phyloP scores from a whole-genome alignment of 768 basidiomycete genomes.

The Myochromella boudieri region DNA sequence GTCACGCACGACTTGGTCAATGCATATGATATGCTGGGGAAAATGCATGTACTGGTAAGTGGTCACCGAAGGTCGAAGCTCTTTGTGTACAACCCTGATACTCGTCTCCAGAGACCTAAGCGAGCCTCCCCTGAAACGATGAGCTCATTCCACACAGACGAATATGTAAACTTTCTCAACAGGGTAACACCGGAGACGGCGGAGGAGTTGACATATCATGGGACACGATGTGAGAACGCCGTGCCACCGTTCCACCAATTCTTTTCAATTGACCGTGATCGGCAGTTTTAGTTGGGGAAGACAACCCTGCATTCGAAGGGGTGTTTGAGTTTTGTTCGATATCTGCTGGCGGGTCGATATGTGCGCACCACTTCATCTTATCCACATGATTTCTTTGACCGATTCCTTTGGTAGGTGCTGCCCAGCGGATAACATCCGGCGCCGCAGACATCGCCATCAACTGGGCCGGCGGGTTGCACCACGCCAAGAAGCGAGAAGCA shows the following conservation, averaged over 20 bases:
- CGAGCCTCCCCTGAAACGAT: constrained; percentile 74
- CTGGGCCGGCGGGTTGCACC: constrained; percentile 98
- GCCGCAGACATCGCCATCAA: constrained; percentile 93
- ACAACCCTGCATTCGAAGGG: constrained; percentile 96
- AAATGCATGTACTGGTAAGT: constrained; percentile 88
- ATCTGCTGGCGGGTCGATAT: constrained; percentile 92
- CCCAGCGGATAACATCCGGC: constrained; percentile 76
- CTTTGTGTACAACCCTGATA: neutral
- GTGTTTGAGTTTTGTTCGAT: constrained; percentile 97
- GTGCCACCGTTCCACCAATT: neutral
- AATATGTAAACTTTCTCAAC: constrained; percentile 91
- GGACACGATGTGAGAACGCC: constrained; percentile 66
- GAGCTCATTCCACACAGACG: constrained; percentile 96
- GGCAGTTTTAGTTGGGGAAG: constrained; percentile 75
- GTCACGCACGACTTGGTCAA: constrained; percentile 91
- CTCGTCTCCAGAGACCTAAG: constrained; percentile 56
- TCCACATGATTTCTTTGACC: neutral
- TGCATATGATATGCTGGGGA: constrained; percentile 88
- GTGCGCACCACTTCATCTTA: constrained; percentile 38
- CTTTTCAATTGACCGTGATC: neutral
- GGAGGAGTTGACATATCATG: constrained; percentile 81
- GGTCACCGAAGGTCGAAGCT: neutral
- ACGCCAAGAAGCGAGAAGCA: constrained; percentile 99
- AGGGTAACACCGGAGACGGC: constrained; percentile 90
- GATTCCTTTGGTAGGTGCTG: constrained; percentile 58